Evolutionary conservation across 768 basidiomycete genomes (phyloP).

Genomic region (Chlorophyllum brunneum): DNA sequence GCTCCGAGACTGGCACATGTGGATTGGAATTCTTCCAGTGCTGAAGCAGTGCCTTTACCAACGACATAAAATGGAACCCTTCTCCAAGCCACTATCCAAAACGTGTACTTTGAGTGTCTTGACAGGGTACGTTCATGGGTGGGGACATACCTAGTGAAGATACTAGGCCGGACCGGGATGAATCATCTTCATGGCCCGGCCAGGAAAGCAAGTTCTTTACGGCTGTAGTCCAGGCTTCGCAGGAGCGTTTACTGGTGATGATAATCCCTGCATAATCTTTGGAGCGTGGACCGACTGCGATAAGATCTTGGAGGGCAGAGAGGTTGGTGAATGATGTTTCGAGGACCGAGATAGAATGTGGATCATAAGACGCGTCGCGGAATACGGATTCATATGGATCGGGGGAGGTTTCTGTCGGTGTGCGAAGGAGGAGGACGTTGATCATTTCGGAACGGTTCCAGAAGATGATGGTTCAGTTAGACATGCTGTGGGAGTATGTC

Average conservation of each 20-base stretch:
- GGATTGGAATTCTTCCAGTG: constrained; percentile 33
- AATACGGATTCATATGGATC: constrained; percentile 64
- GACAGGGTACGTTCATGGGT: background rate
- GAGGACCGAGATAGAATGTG: constrained; percentile 66
- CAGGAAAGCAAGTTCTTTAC: constrained; percentile 21
- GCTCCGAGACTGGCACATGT: constrained; percentile 8
- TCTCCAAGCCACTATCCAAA: constrained; percentile 42
- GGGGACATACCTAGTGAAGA: constrained; percentile 18
- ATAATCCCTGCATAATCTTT: constrained; percentile 54
- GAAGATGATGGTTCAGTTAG: background rate
- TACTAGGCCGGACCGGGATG: background rate
- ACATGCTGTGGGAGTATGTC: no score
- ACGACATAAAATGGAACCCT: constrained; percentile 74
- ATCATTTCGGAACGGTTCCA: constrained; percentile 21
- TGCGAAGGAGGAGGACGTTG: constrained; percentile 41
- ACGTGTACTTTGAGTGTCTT: background rate
- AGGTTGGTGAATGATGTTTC: constrained; percentile 59
- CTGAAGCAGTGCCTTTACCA: constrained; percentile 57
- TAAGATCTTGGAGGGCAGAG: constrained; percentile 35
- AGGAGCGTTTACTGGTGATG: constrained; percentile 74
- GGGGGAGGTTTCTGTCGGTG: constrained; percentile 30
- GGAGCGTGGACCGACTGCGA: constrained; percentile 33
- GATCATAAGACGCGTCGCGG: constrained; percentile 38
- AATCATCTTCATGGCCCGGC: background rate
- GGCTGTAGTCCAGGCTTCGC: constrained; percentile 64